Percentiles rank a stretch among this genome's conserved stretches.
These are phyloP conservation scores for Aspergillus terreus DNA, from an alignment of 2,329 filamentous ascomycete genomes.

Conservation along the genomic window DNA sequence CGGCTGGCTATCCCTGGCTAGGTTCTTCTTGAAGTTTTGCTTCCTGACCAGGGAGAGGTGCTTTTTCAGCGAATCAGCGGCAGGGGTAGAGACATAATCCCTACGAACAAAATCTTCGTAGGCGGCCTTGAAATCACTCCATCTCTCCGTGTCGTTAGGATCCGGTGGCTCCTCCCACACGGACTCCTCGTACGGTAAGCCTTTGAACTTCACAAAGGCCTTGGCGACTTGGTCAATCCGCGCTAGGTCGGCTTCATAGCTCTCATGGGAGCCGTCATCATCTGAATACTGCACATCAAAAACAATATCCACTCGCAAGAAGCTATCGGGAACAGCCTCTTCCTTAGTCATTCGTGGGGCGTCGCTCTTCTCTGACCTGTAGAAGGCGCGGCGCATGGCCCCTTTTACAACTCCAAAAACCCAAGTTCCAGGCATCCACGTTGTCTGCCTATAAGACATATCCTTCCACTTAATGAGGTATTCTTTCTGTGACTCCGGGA, in stretches of 20 bases:
- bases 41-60: constrained; percentile 66
- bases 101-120: constrained; percentile 84
- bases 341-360: constrained; percentile 66
- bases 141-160: constrained; percentile 59
- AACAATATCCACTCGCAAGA: constrained; percentile 81
- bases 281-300: constrained; percentile 71
- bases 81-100: constrained; percentile 64
- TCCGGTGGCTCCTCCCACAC: constrained; percentile 84
- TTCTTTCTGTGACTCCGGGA: constrained; percentile 77
- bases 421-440: constrained; percentile 89
- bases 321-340: constrained; percentile 86
- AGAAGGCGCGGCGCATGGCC: constrained; percentile 70
- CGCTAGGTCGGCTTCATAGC: constrained; percentile 65
- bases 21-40: constrained; percentile 60
- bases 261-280: constrained; percentile 44
- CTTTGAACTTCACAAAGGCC: constrained; percentile 86
- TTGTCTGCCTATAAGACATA: constrained; percentile 74
- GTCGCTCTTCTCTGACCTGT: constrained; percentile 61
- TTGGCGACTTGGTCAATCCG: constrained; percentile 69
- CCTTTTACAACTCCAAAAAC: constrained; percentile 66
- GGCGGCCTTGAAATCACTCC: constrained; percentile 74
- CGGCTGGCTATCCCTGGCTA: constrained; percentile 71
- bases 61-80: constrained; percentile 55
- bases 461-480: constrained; percentile 88
- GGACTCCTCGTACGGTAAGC: constrained; percentile 81